Evolutionary conservation across 1,139 yeast genomes (phyloP).

Genomic region (Geotrichum citri-aurantii): DNA sequence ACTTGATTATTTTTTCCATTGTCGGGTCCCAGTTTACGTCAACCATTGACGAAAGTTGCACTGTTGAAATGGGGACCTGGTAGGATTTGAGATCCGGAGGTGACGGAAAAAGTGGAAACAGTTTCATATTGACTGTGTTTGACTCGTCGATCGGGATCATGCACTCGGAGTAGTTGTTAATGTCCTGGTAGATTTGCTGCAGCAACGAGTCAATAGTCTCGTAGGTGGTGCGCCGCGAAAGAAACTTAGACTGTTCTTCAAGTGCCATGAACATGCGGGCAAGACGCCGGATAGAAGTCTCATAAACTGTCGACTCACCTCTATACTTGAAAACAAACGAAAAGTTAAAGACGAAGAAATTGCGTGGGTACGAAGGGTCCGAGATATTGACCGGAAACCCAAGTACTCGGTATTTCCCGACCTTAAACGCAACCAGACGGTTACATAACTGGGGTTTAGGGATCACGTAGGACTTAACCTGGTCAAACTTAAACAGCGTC

Average conservation of each 20-base stretch:
- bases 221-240: constrained; percentile 44
- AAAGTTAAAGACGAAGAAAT: constrained; percentile 86
- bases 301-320: constrained; percentile 79
- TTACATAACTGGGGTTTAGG: constrained; percentile 93
- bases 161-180: constrained; percentile 93
- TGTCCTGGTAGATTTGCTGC: constrained; percentile 85
- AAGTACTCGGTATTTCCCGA: constrained; percentile 62
- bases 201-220: constrained; percentile 71
- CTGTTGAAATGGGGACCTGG: constrained; percentile 88
- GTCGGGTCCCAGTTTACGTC: constrained; percentile 98
- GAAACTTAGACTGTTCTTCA: constrained; percentile 78
- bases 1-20: constrained; percentile 79
- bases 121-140: constrained; percentile 83
- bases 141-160: constrained; percentile 88
- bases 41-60: constrained; percentile 59
- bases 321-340: constrained; percentile 85
- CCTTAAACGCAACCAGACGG: constrained; percentile 65
- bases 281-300: constrained; percentile 73
- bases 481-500: constrained; percentile 67
- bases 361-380: constrained; percentile 72
- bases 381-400: constrained; percentile 90
- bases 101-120: constrained; percentile 80
- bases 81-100: constrained; percentile 66
- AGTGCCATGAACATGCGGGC: constrained; percentile 86
- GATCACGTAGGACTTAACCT: constrained; percentile 81